phyloP scores from a whole-genome alignment of 2,329 filamentous ascomycete genomes.

The Aspergillus fischeri region DNA sequence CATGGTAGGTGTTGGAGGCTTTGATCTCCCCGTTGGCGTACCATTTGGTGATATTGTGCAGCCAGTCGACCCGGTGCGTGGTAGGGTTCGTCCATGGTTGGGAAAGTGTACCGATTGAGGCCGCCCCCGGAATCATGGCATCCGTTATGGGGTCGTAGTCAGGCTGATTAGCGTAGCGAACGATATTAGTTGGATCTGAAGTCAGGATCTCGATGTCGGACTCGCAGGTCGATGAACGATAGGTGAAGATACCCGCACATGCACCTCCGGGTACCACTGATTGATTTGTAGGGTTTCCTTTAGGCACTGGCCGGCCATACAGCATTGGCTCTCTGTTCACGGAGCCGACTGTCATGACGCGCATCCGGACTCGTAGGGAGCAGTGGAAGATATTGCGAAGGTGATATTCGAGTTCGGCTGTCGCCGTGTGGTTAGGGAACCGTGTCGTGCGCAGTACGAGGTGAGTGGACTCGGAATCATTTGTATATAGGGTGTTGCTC shows the following conservation, averaged over 20 bases:
- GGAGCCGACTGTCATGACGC: constrained; percentile 29
- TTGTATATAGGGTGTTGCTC: constrained; percentile 15
- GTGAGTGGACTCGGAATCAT: constrained; percentile 31
- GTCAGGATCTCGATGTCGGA: constrained; percentile 54
- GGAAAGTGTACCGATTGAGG: constrained; percentile 25
- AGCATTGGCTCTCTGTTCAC: background rate
- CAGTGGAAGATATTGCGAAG: constrained; percentile 44
- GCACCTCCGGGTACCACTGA: constrained; percentile 34
- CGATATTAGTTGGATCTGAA: constrained; percentile 39
- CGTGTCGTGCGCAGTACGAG: constrained; percentile 47
- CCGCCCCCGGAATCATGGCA: constrained; percentile 30
- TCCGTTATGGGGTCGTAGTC: constrained; percentile 36
- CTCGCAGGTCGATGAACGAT: constrained; percentile 44
- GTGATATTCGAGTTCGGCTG: constrained; percentile 47
- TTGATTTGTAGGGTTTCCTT: background rate
- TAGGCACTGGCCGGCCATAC: background rate
- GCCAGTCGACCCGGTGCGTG: constrained; percentile 42
- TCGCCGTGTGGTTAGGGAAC: constrained; percentile 41
- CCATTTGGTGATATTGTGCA: constrained; percentile 33
- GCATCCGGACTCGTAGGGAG: constrained; percentile 47
- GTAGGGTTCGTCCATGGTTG: constrained; percentile 39
- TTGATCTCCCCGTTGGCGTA: constrained; percentile 31
- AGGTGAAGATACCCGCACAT: constrained; percentile 51
- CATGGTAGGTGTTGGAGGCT: constrained; percentile 31
- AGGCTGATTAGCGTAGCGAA: constrained; percentile 43